Conservation (phyloP, 2,329 filamentous ascomycete genomes). For the Botrytis byssoidea region DNA sequence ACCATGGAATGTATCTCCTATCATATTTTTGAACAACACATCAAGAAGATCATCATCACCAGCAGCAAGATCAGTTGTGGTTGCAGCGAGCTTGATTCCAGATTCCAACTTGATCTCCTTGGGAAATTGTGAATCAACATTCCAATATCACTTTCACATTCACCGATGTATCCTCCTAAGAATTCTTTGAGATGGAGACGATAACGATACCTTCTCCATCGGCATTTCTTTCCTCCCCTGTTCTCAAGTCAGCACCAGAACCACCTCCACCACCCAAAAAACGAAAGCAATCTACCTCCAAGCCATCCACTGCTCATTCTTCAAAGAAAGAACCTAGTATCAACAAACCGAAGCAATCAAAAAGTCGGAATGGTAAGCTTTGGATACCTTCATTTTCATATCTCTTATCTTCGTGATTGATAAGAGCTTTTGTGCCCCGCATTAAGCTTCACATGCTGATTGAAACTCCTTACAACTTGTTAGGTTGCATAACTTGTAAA, state of each 20-base stretch:
- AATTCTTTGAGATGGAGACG: conserved; percentile 49
- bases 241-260: conserved; percentile 35
- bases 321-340: conserved; percentile 41
- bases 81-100: conserved; percentile 1
- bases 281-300: conserved; percentile 33
- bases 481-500: conserved; percentile 73
- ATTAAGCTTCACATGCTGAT: conserved; percentile 22
- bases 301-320: conserved; percentile 23
- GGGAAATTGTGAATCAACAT: neutral
- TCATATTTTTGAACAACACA: conserved; percentile 18
- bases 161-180: conserved; percentile 29
- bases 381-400: conserved; percentile 13
- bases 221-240: conserved; percentile 48
- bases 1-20: conserved; percentile 17
- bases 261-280: conserved; percentile 29
- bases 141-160: conserved; percentile 8
- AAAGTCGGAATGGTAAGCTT: conserved; percentile 69
- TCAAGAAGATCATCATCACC: conserved; percentile 15
- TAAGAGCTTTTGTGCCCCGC: conserved; percentile 24
- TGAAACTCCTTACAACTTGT: conserved; percentile 25
- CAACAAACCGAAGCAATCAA: conserved; percentile 68
- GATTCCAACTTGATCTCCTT: neutral
- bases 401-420: conserved; percentile 33
- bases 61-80: neutral
- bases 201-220: conserved; percentile 60